Base-by-base conservation (phyloP, 345 rosid species). In the Jatropha curcas region DNA sequence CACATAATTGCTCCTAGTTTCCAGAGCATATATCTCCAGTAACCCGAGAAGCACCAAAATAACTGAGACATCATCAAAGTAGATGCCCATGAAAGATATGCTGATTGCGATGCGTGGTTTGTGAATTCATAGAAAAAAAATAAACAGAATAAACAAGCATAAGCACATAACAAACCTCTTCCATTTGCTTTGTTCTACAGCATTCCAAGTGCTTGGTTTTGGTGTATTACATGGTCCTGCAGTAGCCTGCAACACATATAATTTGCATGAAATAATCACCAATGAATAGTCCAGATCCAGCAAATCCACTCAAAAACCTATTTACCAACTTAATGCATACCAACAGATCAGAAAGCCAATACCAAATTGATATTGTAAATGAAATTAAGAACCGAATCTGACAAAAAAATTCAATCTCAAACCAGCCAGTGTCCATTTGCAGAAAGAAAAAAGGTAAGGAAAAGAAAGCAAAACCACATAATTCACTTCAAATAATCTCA, bases 181-280 rank as follows among this genome's bases (percentile, higher is more conserved):
- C 99, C 99, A 96, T 80, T 96, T 96, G 85, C 90, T 85, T 82
- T 85, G 97, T 75, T 96, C 97, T 5, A 91, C 93, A 22, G 97
- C 97, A 71, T 86, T 96, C 99, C 99, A 96, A 12, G 90, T 79
- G 80, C 95, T 91, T 22, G 99, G 99, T 78, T 93, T 96, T 0
- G 97, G 83, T 43, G 83, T 77, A 69, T 87, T 91, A 83, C 99
- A 96, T 73, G 95, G 93, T 76, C 99, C 99, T 50, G 86, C 74
- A 27, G 89, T 88, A 65, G 99, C 99, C 99, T 93, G 93, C 76
- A 82, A 76, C 78, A 82, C 74, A 83, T 68, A 52, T 43, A 31
- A 16, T 10, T 17, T 3, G 10, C 28, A 33, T 14, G n/a, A 69
- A 69, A 69, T 22, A 37, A 34, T 68, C 74, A 58, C 46, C 6